A percentile compares a stretch with the other conserved stretches of the same genome.
These are phyloP conservation scores for Exobasidium rhododendri DNA, from an alignment of 1,284 basidiomycete genomes.

Conservation along the genomic window DNA sequence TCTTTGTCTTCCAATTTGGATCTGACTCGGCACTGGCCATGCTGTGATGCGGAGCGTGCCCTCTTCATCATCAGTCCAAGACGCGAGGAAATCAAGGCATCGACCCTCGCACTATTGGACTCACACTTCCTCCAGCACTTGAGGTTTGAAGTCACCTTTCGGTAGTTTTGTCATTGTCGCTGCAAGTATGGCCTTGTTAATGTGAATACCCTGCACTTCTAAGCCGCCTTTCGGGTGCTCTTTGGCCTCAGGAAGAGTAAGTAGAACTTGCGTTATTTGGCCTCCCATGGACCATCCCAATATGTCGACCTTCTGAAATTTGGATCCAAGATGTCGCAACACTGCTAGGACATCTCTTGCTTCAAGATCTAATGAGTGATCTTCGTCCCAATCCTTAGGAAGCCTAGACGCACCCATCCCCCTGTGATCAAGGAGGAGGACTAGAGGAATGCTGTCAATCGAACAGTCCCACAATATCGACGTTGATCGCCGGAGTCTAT, in stretches of 20 bases:
- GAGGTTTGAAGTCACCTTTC: constrained; percentile 27
- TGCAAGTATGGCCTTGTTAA: constrained; percentile 34
- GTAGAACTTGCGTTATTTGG: constrained; percentile 39
- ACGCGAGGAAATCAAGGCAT: too few relatives aligned
- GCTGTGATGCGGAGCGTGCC: neutral
- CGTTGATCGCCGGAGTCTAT: neutral
- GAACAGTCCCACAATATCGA: neutral
- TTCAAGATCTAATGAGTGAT: constrained; percentile 38
- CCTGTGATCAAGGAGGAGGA: constrained; percentile 44
- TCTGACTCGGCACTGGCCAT: constrained; percentile 7
- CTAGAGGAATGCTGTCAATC: neutral
- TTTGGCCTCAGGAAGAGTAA: constrained; percentile 24
- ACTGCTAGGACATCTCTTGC: constrained; percentile 40
- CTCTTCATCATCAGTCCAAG: too few relatives aligned
- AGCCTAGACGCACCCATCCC: constrained; percentile 37
- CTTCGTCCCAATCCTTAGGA: constrained; percentile 30
- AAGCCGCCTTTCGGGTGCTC: constrained; percentile 13
- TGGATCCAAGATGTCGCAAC: constrained; percentile 21
- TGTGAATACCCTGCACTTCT: constrained; percentile 21
- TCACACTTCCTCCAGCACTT: constrained; percentile 20
- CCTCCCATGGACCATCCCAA: constrained; percentile 53
- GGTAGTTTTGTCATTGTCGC: constrained; percentile 51
- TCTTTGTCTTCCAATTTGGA: constrained; percentile 23
- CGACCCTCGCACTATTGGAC: too few relatives aligned
- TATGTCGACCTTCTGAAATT: constrained; percentile 26